Conservation (phyloP, 1,139 yeast species). For the Sugiyamaella xylanicola region DNA sequence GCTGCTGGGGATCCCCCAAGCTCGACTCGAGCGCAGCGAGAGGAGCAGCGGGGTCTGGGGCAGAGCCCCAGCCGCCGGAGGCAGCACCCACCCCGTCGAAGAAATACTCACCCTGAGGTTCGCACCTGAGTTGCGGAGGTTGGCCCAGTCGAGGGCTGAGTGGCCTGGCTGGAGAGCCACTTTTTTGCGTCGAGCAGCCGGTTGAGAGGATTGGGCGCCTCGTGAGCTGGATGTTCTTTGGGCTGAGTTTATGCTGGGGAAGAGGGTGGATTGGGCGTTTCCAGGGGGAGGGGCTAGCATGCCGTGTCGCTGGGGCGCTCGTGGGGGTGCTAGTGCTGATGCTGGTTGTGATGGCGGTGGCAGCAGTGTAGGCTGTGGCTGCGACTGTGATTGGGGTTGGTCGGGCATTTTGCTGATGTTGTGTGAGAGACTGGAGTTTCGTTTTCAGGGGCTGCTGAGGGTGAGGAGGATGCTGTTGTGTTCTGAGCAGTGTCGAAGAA, state of each 20-base stretch:
- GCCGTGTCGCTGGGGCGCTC: neutral
- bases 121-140: conserved; percentile 50
- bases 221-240: conserved; percentile 11
- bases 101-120: conserved; percentile 45
- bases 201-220: conserved; percentile 42
- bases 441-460: too few species aligned
- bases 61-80: conserved; percentile 12
- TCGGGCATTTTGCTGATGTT: too few species aligned
- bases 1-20: neutral
- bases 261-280: conserved; percentile 10
- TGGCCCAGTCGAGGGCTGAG: conserved; percentile 88
- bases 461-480: too few species aligned
- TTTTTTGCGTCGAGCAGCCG: conserved; percentile 48
- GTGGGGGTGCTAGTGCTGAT: too few species aligned
- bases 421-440: too few species aligned
- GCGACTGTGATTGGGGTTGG: too few species aligned
- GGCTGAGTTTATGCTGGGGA: conserved; percentile 13
- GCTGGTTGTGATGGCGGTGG: too few species aligned
- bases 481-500: too few species aligned
- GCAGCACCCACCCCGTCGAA: too few species aligned
- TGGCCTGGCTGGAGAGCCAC: conserved; percentile 75
- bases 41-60: conserved; percentile 7
- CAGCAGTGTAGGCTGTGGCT: too few species aligned
- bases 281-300: conserved; percentile 13
- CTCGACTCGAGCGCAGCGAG: conserved; percentile 1